phyloP scores from a whole-genome alignment of 2,329 filamentous ascomycete species.

The Aspergillus clavatus region DNA sequence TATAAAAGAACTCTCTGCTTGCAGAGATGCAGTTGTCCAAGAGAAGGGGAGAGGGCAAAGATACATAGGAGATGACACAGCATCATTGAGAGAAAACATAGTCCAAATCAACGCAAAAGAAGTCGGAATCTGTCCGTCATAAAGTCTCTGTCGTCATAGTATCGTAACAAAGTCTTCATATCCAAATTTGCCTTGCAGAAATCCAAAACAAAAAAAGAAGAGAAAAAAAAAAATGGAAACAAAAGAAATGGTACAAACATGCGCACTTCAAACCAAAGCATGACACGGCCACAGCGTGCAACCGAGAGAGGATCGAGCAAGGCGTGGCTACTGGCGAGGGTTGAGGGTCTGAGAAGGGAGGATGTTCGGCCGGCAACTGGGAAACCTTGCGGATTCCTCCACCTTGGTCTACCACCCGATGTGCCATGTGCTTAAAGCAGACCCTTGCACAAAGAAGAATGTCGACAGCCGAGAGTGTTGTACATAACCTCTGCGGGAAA shows the following conservation, averaged over 20 bases:
- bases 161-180: conserved; percentile 6
- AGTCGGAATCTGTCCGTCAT: background rate
- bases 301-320: background rate
- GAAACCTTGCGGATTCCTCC: no score
- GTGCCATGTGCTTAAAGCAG: background rate
- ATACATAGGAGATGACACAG: background rate
- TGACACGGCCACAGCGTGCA: background rate
- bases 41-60: no score
- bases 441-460: background rate
- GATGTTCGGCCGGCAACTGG: no score
- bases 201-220: background rate
- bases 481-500: conserved; percentile 2
- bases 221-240: no score
- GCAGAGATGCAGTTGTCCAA: no score
- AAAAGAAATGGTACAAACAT: no score
- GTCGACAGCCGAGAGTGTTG: conserved; percentile 6
- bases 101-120: background rate
- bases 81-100: background rate
- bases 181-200: conserved; percentile 1
- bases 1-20: no score
- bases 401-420: background rate
- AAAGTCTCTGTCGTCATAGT: conserved; percentile 10
- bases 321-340: background rate
- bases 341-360: no score
- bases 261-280: no score